These are phyloP conservation scores for Euphorbia pulcherrima DNA, from an alignment of 345 rosid species.

Conservation along the genomic window DNA sequence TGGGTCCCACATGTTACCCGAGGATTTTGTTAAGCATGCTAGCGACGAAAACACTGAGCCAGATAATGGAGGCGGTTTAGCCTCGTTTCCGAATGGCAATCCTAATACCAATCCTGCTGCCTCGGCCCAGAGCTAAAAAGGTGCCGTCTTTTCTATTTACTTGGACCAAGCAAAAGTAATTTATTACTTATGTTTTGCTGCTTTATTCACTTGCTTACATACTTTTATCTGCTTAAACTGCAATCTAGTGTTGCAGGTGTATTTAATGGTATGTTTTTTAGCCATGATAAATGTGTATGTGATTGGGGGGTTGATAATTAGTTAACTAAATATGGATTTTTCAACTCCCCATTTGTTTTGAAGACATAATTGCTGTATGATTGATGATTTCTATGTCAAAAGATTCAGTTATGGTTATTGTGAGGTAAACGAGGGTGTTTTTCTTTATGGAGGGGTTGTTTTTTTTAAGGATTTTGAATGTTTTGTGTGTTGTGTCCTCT, in stretches of 20 bases:
- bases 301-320: constrained; percentile 2
- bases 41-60: constrained; percentile 55
- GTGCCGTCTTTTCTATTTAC: not conserved
- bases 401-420: not conserved
- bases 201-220: constrained; percentile 4
- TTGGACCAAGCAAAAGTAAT: constrained; percentile 6
- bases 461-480: not conserved
- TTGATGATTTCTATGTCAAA: not conserved
- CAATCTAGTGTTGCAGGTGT: constrained; percentile 23
- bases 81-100: constrained; percentile 42
- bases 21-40: constrained; percentile 89
- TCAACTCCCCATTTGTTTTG: not conserved
- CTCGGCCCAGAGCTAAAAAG: constrained; percentile 66
- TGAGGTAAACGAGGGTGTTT: not conserved
- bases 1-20: constrained; percentile 83
- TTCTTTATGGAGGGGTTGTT: constrained; percentile 1
- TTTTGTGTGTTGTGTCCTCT: no score
- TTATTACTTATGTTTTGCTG: constrained; percentile 9
- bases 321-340: constrained; percentile 1
- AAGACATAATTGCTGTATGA: not conserved
- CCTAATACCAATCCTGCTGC: constrained; percentile 65
- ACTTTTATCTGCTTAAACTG: constrained; percentile 11
- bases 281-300: constrained; percentile 17
- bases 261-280: constrained; percentile 20
- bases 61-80: constrained; percentile 45